Conservation (phyloP, 176 grass and related monocot genomes). For the Ensete glaucum region DNA sequence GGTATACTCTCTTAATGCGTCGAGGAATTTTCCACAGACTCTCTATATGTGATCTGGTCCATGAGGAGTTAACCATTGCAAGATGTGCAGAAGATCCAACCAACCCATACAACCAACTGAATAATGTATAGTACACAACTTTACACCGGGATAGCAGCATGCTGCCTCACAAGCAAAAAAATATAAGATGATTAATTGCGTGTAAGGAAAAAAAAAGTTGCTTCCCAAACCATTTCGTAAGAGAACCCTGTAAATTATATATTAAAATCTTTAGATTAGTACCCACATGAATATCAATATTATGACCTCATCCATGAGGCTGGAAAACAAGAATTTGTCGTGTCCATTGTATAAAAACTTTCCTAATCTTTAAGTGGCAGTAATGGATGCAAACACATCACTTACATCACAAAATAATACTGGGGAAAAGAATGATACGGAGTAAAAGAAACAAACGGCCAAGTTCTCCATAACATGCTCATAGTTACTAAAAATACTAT, state of each 20-base stretch:
- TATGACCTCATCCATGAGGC: not conserved
- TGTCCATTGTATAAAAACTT: not conserved
- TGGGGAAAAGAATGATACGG: not conserved
- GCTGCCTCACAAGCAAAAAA: constrained; percentile 30
- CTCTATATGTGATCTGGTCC: constrained; percentile 80
- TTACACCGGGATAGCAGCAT: constrained; percentile 74
- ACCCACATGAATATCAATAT: not conserved
- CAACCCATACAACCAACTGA: constrained; percentile 87
- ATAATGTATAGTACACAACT: constrained; percentile 79
- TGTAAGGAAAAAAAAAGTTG: not conserved
- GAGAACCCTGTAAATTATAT: not conserved
- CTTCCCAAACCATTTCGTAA: not conserved
- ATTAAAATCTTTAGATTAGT: not conserved
- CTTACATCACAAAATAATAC: not conserved
- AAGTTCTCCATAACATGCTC: not conserved
- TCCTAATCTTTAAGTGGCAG: not conserved
- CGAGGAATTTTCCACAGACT: constrained; percentile 76
- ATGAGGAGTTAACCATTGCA: constrained; percentile 95
- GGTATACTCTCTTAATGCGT: constrained; percentile 72
- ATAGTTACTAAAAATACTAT: not conserved
- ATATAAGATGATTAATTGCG: not conserved
- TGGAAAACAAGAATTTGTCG: not conserved
- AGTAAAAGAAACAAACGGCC: not conserved
- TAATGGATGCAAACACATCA: not conserved
- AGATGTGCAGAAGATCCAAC: constrained; percentile 83